Base-by-base conservation (phyloP, 148 eudicot species). In the Amaranthus palmeri region DNA sequence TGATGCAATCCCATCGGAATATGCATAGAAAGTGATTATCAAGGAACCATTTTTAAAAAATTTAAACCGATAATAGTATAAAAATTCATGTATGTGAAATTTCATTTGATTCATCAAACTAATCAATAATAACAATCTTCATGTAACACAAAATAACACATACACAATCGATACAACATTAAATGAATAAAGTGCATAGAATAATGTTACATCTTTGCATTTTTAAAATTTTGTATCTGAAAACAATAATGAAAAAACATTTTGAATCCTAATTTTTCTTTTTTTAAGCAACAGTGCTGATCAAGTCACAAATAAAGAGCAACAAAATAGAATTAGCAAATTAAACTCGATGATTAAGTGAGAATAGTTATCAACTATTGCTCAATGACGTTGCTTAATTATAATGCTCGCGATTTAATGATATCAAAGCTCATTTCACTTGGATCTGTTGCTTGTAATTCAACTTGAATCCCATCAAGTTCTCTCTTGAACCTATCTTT, bases 401-500 rank as follows among this genome's bases (percentile, higher is more conserved):
- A 84, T 52, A 78, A 4, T 41, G 97, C 97, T 64, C 97, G 87
- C 0, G 65, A 69, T 82, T 91, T 87, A 59, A 89, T 77, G 70
- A 89, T 84, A 79, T 91, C 93, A 1, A 91, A 7, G 82, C 93
- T 91, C 93, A 91, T 91, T 81, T 91, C 97, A 46, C 93, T 91
- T 0, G 97, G 92, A 68, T 91, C 97, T 7, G 95, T 89, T 8
- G 95, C 97, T 74, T 91, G 97, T 78, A 89, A 65, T 70, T 91
- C 97, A 7, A 87, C 91, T 79, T 89, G 95, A 69, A 91, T 91
- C 4, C 97, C 97, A 54, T 91, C 97, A 13, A 91, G 81, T 79
- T 89, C 92, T 77, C 97, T 82, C 87, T 91, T 91, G 84, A 91
- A 89, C 80, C 95, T 83, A 61, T 91, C 97, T 84, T 91, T 91